Evolutionary conservation across 2,329 filamentous ascomycete genomes (phyloP), one percentile per base, ranked within the genome.

Genomic region (Truncatella angustata): DNA sequence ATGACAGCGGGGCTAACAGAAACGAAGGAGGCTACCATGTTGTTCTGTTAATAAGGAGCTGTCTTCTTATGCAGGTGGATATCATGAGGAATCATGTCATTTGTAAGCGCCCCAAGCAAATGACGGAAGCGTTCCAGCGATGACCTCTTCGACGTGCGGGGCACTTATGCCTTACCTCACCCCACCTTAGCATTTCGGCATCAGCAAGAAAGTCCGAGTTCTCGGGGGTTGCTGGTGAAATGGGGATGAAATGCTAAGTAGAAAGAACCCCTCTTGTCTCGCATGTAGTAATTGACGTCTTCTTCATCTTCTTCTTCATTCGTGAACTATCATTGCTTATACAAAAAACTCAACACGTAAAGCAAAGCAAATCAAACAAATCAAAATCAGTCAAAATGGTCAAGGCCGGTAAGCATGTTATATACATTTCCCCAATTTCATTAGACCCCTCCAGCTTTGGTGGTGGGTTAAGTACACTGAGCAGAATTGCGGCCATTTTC

Each of bases 381-480:
- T 54, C 54, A 54, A 32, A 74, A 78, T 63, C 77, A 78, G 77
- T 78, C 88, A 96, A 86, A 86, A 97, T 97, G 92, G 92, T 97
- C 82, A 97, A 96, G 85, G 92, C 93, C 51, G 66, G 66, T 68
- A 60, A 59, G 65, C 63, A 26, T 21, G 43, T 44, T 53, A 44
- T 55, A n/a, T 54, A 40, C 59, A 52, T 52, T 57, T 50, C 60
- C 52, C 59, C 58, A 58, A 57, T 46, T 18, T 56, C 61, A 52
- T 36, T 57, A 45, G 49, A 37, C 45, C 45, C 42, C 46, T 47
- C 40, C 44, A 34, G 54, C 52, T 54, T 58, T 55, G 52, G 57
- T 53, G 58, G 58, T 53, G 64, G 63, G 54, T 59, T 58, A 56
- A 56, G 52, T 69, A 58, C 59, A 61, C 37, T 70, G 78, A 76